Base-by-base conservation (phyloP, 768 basidiomycete species). In the Termitomyces eurrhizus region DNA sequence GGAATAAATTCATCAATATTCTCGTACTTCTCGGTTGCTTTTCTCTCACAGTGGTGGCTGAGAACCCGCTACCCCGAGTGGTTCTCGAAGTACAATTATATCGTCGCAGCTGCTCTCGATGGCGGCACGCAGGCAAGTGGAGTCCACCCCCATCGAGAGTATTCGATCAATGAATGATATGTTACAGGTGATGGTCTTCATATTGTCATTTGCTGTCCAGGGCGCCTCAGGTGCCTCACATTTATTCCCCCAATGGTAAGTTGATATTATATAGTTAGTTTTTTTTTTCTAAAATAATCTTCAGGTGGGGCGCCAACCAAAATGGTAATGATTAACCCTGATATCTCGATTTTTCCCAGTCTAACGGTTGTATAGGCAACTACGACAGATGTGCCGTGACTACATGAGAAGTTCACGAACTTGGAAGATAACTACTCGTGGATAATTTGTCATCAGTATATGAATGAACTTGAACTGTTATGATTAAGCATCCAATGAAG, bases 291-390 rank as follows among this genome's bases (percentile, higher is more conserved):
- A 2, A 37, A 62, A 50, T 24, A 11, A 12, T 35, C 45, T 50
- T 42, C 52, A 74, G 73, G 73, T 84, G 83, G 83, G 82, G 80
- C 5, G 83, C 82, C 12, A 82, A 85, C 65, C 82, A 84, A 62
- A 69, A 68, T 33, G 82, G 81, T 63, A 73, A 77, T 66, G 75
- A 70, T 33, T 26, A 24, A 18, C 49, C 24, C 18, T 37, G 1
- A 7, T 21, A 2, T 2, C 33, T 12, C 3, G 14, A 12, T 33
- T 37, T 2, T 7, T 7, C 26, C 37, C 1, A n/a, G 21, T 24
- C 42, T 55, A n/a, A 51, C 41, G 9, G 29, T 13, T 18, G 41
- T 56, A 21, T 44, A 73, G 75, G 76, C 21, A 74, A 76, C 46
- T 77, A 75, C 57, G 75, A 77, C 63, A 69, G 74, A 56, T 75